Conservation (phyloP, 2,329 filamentous ascomycete genomes). For the Coniella lustricola region DNA sequence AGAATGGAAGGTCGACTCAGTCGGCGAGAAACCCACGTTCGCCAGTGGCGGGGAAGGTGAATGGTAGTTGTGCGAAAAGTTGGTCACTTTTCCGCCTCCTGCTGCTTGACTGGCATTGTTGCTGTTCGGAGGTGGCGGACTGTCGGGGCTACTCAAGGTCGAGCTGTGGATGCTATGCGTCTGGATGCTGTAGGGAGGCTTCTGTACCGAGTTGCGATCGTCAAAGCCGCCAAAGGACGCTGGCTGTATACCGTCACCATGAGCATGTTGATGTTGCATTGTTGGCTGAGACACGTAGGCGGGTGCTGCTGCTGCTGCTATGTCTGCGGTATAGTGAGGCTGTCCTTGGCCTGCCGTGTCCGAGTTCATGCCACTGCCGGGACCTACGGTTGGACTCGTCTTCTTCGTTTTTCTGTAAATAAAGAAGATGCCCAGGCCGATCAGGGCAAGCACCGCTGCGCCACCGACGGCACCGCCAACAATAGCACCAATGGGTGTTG, state of each 20-base stretch:
- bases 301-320: background rate
- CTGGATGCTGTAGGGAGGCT: conserved; percentile 7
- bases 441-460: conserved; percentile 23
- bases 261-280: conserved; percentile 6
- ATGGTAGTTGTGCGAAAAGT: background rate
- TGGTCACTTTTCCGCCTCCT: background rate
- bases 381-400: conserved; percentile 8
- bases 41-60: conserved; percentile 6
- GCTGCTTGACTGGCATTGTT: too few relatives aligned
- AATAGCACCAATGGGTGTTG: conserved; percentile 23
- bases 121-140: conserved; percentile 18
- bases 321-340: background rate
- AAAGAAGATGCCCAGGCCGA: conserved; percentile 25
- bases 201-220: conserved; percentile 9
- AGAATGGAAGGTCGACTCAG: conserved; percentile 4
- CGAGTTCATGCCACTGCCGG: background rate
- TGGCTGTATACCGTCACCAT: background rate
- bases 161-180: conserved; percentile 12
- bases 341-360: background rate
- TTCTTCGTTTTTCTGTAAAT: conserved; percentile 22
- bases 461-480: conserved; percentile 28
- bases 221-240: background rate
- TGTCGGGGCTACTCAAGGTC: conserved; percentile 14
- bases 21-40: background rate
- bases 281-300: background rate